Evolutionary conservation across 345 rosid species (phyloP).

Genomic region (Linum lewisii): DNA sequence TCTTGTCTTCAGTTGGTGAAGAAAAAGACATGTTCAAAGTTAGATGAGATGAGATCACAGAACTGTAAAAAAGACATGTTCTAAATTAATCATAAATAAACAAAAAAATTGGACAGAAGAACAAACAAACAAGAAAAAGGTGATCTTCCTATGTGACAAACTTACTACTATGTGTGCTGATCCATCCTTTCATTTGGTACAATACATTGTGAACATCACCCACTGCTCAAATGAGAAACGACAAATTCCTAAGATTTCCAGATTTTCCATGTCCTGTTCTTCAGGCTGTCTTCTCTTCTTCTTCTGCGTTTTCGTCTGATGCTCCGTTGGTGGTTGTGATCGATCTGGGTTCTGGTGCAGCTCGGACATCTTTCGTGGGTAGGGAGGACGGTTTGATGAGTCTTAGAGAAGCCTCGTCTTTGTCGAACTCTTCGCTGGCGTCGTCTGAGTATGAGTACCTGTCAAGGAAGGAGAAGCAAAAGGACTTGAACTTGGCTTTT

Average conservation of each 20-base stretch:
- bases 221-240: no score
- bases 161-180: no score
- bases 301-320: slow-evolving; percentile 45
- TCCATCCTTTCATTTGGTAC: no score
- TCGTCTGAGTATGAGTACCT: slow-evolving; percentile 83
- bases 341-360: slow-evolving; percentile 38
- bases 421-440: slow-evolving; percentile 58
- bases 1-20: not conserved
- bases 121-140: no score
- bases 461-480: slow-evolving; percentile 8
- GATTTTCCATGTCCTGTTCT: not conserved
- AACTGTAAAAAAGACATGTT: no score
- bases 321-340: slow-evolving; percentile 24
- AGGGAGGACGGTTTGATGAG: slow-evolving; percentile 61
- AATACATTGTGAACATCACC: no score
- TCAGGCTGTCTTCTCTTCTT: slow-evolving; percentile 84
- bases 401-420: slow-evolving; percentile 56
- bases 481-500: not conserved
- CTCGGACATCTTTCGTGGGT: slow-evolving; percentile 44
- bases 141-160: no score
- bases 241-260: not conserved
- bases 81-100: no score
- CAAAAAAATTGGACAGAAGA: no score
- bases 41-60: not conserved
- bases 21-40: not conserved